Percentiles rank a stretch among this genome's conserved stretches.
Conservation (phyloP, 192 early-diverging fungal genomes). For the Cladochytrium replicatum region DNA sequence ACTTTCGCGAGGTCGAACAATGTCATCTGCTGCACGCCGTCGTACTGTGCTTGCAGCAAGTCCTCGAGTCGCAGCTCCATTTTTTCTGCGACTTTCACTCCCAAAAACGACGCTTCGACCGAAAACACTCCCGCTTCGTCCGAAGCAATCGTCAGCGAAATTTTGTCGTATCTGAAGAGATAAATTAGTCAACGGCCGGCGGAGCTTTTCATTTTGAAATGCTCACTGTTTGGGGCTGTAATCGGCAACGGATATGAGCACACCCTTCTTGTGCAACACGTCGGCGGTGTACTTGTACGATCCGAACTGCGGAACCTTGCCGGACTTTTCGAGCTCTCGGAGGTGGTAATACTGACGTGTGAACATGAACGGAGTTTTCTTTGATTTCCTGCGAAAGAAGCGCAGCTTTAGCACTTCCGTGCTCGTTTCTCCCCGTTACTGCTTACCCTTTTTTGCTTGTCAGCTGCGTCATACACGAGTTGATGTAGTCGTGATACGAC, state of each 20-base stretch:
- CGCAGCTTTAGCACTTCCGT: too few relatives aligned
- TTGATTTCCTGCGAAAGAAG: conserved; percentile 41
- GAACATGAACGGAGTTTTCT: conserved; percentile 71
- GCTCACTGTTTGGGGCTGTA: conserved; percentile 62
- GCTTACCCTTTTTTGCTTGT: conserved; percentile 49
- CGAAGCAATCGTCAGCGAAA: conserved; percentile 85
- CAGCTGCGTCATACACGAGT: conserved; percentile 80
- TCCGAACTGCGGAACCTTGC: conserved; percentile 87
- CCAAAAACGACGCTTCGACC: conserved; percentile 72
- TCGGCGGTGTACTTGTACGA: conserved; percentile 98
- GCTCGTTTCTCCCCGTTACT: too few relatives aligned
- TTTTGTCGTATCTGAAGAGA: conserved; percentile 71
- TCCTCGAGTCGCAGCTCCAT: conserved; percentile 89
- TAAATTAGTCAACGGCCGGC: too few relatives aligned
- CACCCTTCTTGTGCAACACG: conserved; percentile 84
- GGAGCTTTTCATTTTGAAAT: too few relatives aligned
- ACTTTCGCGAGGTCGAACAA: conserved; percentile 89
- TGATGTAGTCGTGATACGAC: conserved; percentile 86
- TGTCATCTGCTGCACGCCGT: conserved; percentile 82
- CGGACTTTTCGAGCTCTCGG: conserved; percentile 68
- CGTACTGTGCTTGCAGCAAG: conserved; percentile 86
- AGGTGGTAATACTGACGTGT: conserved; percentile 94
- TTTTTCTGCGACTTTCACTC: conserved; percentile 40
- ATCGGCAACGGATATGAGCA: conserved; percentile 76
- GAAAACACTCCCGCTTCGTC: conserved; percentile 84